These are phyloP conservation scores for Leccinum variabile DNA, from an alignment of 1,284 basidiomycete species.

Conservation along the genomic window DNA sequence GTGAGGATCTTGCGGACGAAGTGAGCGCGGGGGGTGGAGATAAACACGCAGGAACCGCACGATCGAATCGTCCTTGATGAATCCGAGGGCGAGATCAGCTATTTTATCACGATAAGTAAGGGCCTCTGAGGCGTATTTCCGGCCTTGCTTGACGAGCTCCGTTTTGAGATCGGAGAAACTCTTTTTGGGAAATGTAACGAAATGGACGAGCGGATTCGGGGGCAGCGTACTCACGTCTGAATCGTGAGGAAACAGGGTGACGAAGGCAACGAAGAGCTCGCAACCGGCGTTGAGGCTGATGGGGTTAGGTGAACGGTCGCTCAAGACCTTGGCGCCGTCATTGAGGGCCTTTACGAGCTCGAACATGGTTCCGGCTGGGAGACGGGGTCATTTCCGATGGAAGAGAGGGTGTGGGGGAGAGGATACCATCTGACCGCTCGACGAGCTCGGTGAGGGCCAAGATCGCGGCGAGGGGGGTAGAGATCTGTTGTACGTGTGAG, in stretches of 20 bases:
- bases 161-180: slow-evolving; percentile 81
- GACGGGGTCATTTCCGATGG: slow-evolving; percentile 8
- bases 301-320: slow-evolving; percentile 67
- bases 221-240: slow-evolving; percentile 56
- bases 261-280: slow-evolving; percentile 87
- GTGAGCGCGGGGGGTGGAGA: slow-evolving; percentile 22
- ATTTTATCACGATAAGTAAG: slow-evolving; percentile 89
- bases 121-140: slow-evolving; percentile 77
- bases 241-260: slow-evolving; percentile 83
- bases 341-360: slow-evolving; percentile 85
- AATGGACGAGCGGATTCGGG: slow-evolving; percentile 12
- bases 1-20: slow-evolving; percentile 74
- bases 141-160: slow-evolving; percentile 77
- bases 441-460: slow-evolving; percentile 79
- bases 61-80: slow-evolving; percentile 92
- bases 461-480: slow-evolving; percentile 87
- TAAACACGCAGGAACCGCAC: slow-evolving; percentile 43
- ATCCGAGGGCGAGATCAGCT: slow-evolving; percentile 84
- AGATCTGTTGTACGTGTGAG: slow-evolving; percentile 50
- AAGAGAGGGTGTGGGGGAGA: slow-evolving; percentile 13
- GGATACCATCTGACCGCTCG: slow-evolving; percentile 64
- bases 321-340: slow-evolving; percentile 69
- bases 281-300: slow-evolving; percentile 89
- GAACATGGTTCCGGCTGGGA: slow-evolving; percentile 81
- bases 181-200: slow-evolving; percentile 38